Evolutionary conservation across 2,329 filamentous ascomycete species (phyloP), one percentile per base, ranked within the genome.

Genomic region (Juglanconis sp.): DNA sequence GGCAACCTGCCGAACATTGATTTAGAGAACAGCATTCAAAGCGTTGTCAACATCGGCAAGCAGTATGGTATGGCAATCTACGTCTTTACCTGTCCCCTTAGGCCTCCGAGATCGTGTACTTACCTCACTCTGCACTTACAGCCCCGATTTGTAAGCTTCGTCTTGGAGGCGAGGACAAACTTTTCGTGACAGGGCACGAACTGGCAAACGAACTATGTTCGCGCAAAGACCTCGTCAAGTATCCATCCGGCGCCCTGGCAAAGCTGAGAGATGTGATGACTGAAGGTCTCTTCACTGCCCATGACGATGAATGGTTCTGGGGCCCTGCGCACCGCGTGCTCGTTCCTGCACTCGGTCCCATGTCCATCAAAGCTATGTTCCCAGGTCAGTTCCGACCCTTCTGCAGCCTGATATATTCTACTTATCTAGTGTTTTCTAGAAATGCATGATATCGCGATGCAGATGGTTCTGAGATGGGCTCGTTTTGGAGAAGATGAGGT

Each of bases 391-490:
- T 32, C 24, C 6, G 24, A 7, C 32, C 13, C 48, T 32, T 50
- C 24, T 34, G 13, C 6, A 8, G 46, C 48, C 3, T 42, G 38
- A 11, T 5, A 13, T 1, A 24, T 4, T 13, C 11, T 42, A 42
- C 38, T 42, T 11, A 42, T 9, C 10, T 42, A 24, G 24, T 24
- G 24, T 24, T 42, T 5, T 2, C 38, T 11, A 42, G 76, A 78
- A 63, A 78, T 78, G 76, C 70, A 76, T 56, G 81, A 83, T 61
- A 77, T 84, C 59, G 76, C 78, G 13, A 74, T 73, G 2, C 81
- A 84, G 60, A 65, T 84, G 40, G 77, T 80, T 4, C 71, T 81
- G 66, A 83, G 82, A 65, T 84, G 81, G 80, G 80, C 79, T 6
- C 71, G 81, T 31, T 44, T 42, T 44, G 51, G 51, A 40, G 54